These are phyloP conservation scores for Blumeria graminis DNA, from an alignment of 2,329 filamentous ascomycete genomes.

Conservation along the genomic window DNA sequence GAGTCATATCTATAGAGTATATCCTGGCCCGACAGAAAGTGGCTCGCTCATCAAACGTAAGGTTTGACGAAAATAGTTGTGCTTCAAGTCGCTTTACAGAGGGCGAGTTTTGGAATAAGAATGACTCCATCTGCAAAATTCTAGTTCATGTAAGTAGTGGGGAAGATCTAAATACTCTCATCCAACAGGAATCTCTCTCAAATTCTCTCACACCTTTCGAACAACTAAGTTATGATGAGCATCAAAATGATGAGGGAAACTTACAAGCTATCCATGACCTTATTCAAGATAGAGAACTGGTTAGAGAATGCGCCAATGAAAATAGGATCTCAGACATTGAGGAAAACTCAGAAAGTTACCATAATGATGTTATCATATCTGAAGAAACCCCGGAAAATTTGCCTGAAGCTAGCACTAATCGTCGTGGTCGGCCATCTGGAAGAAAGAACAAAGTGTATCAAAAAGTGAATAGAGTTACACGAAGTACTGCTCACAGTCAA, in stretches of 20 bases:
- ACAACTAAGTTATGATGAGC: not conserved
- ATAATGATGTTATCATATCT: not conserved
- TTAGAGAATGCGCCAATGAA: not conserved
- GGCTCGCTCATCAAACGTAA: too few relatives aligned
- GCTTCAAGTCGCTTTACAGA: too few relatives aligned
- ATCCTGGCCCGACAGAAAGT: too few relatives aligned
- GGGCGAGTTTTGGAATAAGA: not conserved
- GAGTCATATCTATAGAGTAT: not conserved
- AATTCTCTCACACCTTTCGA: not conserved
- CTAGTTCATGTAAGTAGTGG: not conserved
- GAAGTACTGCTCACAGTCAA: too few relatives aligned
- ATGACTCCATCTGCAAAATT: not conserved
- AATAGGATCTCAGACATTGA: not conserved
- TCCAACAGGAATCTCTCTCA: not conserved
- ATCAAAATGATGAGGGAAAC: too few relatives aligned
- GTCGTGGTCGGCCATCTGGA: too few relatives aligned
- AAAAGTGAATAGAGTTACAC: too few relatives aligned
- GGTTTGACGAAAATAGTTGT: too few relatives aligned
- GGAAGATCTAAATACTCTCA: not conserved
- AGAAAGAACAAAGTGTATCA: too few relatives aligned
- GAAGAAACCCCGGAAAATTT: too few relatives aligned
- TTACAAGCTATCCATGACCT: not conserved
- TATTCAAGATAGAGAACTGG: not conserved
- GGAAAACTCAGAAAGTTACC: not conserved
- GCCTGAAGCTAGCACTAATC: too few relatives aligned